Evolutionary conservation across 2,329 filamentous ascomycete genomes (phyloP), one percentile per base, ranked within the genome.

Genomic region (Spiromastix sp.): DNA sequence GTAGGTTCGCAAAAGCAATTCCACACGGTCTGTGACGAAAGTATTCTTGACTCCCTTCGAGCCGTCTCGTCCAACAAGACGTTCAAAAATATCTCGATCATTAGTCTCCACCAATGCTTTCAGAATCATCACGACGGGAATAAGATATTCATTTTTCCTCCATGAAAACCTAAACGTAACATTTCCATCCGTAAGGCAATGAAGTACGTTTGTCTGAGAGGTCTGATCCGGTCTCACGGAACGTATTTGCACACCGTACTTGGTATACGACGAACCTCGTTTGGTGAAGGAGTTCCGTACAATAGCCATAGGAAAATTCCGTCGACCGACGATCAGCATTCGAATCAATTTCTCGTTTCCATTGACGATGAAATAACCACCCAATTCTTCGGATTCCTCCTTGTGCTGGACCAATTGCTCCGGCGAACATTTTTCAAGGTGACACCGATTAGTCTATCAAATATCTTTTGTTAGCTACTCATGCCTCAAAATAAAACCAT

Each of bases 101-200:
- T 94, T 98, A 11, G 91, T 98, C 59, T 98, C 89, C 2, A 91
- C 74, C 32, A 98, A 67, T 1, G 91, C 89, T 66, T 96, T 98
- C 45, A 98, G 64, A 21, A 98, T 78, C 89, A 98, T 96, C 72
- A 95, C 79, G 42, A 86, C 83, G 1, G 91, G 91, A 2, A 98
- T 74, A n/a, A 98, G 74, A 53, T 85, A 98, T 60, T 98, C 91
- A 48, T 86, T 85, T 64, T 98, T 98, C 47, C 87, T 74, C 89
- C 89, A 98, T 5, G 89, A 95, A 61, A 98, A 98, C 38, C 91
- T 75, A 63, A 98, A 94, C 1, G 85, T 96, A 50, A 96, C 79
- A 59, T 95, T 96, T 45, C 91, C 91, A 56, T 98, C 91, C 49
- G 73, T 85, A 38, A 98, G 74, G 59, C 96, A 98, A 63, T 98